These are phyloP conservation scores for Tulasnella sp. DNA, from an alignment of 768 basidiomycete genomes.

Conservation along the genomic window DNA sequence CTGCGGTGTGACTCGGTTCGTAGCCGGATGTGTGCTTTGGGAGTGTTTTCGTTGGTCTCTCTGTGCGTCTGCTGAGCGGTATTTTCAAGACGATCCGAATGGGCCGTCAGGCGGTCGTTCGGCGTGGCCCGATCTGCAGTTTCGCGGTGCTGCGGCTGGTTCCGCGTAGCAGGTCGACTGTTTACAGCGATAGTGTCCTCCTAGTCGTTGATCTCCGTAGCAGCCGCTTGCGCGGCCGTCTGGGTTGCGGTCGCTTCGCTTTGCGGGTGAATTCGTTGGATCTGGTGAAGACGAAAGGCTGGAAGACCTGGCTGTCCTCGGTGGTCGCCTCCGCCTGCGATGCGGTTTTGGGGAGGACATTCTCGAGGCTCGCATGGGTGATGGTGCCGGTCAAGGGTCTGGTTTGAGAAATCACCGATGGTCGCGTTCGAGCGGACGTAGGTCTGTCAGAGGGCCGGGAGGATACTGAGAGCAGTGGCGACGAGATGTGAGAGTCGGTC, in stretches of 20 bases:
- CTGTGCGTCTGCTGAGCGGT: not conserved
- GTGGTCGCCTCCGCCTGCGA: not conserved
- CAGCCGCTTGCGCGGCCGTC: not conserved
- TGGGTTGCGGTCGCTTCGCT: too few species aligned
- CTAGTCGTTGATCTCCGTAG: not conserved
- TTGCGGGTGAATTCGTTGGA: not conserved
- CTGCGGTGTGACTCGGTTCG: not conserved
- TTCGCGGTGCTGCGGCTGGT: not conserved
- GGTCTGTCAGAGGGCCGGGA: not conserved
- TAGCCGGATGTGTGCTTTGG: too few species aligned
- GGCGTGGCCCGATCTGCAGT: not conserved
- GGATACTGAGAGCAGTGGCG: not conserved
- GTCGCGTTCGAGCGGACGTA: not conserved
- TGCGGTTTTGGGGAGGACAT: not conserved
- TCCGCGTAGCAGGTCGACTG: not conserved
- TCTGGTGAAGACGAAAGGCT: not conserved
- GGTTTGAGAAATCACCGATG: not conserved
- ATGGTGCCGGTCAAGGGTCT: not conserved
- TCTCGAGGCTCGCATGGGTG: not conserved
- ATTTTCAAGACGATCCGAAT: too few species aligned
- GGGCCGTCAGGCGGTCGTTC: too few species aligned
- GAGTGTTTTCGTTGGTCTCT: not conserved
- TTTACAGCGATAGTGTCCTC: not conserved
- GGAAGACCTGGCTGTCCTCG: not conserved
- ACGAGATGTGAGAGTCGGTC: not conserved